phyloP scores from a whole-genome alignment of 352 stramenopile species.

The Phytophthora lateralis region DNA sequence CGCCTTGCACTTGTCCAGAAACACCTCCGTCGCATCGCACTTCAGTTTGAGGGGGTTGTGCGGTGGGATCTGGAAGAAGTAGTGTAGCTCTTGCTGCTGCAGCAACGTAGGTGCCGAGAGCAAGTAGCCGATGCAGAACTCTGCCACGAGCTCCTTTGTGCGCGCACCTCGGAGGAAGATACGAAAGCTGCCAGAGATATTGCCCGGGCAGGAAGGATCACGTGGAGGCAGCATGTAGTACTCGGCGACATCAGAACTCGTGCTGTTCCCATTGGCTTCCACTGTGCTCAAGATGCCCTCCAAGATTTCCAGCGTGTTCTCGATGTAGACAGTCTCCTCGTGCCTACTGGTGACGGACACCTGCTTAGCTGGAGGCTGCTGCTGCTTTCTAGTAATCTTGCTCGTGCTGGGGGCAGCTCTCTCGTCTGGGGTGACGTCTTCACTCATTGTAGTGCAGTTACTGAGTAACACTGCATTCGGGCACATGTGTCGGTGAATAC shows the following conservation, averaged over 20 bases:
- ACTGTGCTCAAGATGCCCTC: conserved; percentile 23
- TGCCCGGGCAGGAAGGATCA: conserved; percentile 3
- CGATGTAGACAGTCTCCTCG: conserved; percentile 18
- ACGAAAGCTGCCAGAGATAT: conserved; percentile 28
- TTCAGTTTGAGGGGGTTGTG: conserved; percentile 40
- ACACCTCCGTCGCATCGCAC: conserved; percentile 17
- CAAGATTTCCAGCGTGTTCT: conserved; percentile 31
- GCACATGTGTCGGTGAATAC: conserved; percentile 38
- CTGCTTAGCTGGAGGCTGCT: not conserved
- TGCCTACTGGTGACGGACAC: not conserved
- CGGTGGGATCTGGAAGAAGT: conserved; percentile 41
- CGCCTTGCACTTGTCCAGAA: conserved; percentile 24
- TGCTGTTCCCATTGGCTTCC: conserved; percentile 1
- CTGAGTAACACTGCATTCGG: conserved; percentile 22
- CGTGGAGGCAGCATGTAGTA: conserved; percentile 36
- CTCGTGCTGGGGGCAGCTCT: not conserved
- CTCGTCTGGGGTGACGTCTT: conserved; percentile 32
- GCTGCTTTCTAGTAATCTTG: not conserved
- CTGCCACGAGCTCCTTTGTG: conserved; percentile 14
- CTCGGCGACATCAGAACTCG: conserved; percentile 7
- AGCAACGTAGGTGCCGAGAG: conserved; percentile 13
- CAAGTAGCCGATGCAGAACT: conserved; percentile 39
- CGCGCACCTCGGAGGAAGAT: conserved; percentile 13
- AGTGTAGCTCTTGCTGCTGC: conserved; percentile 35
- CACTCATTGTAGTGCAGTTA: conserved; percentile 28